Base-by-base conservation (phyloP, 768 basidiomycete genomes). In the Lentinula sp. region DNA sequence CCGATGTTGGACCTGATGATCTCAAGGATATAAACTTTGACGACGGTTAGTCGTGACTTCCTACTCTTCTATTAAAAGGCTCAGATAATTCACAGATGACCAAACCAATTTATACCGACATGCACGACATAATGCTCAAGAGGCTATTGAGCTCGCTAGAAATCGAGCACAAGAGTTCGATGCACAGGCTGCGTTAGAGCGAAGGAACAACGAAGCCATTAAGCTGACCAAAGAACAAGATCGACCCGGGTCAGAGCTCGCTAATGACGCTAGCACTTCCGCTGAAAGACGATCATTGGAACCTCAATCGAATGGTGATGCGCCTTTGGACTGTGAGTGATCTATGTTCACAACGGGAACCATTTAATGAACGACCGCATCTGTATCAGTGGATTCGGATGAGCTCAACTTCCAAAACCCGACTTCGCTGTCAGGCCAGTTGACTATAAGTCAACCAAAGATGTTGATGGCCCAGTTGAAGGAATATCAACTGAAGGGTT, bases 341-440 rank as follows among this genome's bases (percentile, higher is more conserved):
- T 50, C 36, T 52, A 9, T 39, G 56, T 51, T 53, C 23, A 51
- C 20, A 7, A 32, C 2, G 20, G 4, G 18, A 42, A 13, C 16
- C 55, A 6, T 39, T 23, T 33, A 18, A 42, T 35, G n/a, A 18
- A 42, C 36, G n/a, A 18, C 50, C 10, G 28, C 62, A 39, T 20
- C 23, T 69, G 46, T 9, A 15, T 54, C 50, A 95, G 93, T 96
- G 66, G 95, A 96, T 71, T 93, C 92, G 18, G 95, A 97, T 68
- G 96, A 98, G 69, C 85, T 99, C 42, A 98, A 99, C 75, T 98
- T 99, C 86, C 95, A 98, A 76, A 98, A 99, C 69, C 97, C 97
- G 7, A 93, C 94, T 4, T 92, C 93, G 15, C 74, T 95, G 65
- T 90, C 82, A 50, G 94, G 93, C 8, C 85, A 86, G 8, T 74